phyloP scores from a whole-genome alignment of 257 asterid species.

The Coffea canephora region DNA sequence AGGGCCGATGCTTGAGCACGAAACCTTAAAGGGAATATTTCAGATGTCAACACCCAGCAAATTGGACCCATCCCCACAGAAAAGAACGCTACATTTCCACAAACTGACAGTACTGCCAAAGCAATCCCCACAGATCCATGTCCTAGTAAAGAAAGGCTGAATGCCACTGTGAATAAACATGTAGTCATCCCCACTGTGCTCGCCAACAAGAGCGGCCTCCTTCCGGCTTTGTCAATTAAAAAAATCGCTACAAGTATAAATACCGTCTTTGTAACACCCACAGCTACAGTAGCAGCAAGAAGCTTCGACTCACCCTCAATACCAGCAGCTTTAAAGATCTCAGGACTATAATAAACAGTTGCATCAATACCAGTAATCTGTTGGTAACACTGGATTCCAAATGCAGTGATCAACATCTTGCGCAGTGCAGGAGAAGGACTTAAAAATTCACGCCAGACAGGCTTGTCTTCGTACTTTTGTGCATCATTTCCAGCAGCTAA shows the following conservation, averaged over 20 bases:
- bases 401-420: constrained; percentile 71
- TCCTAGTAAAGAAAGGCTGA: constrained; percentile 45
- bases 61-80: constrained; percentile 87
- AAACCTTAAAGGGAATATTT: constrained; percentile 72
- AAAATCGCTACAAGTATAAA: constrained; percentile 71
- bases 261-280: constrained; percentile 71
- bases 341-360: constrained; percentile 87
- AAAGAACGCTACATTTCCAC: constrained; percentile 89
- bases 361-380: constrained; percentile 94
- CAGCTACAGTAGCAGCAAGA: constrained; percentile 89
- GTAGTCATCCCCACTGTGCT: constrained; percentile 90
- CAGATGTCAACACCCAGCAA: constrained; percentile 91
- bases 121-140: constrained; percentile 44
- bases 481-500: constrained; percentile 50
- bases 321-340: constrained; percentile 75
- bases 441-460: constrained; percentile 75
- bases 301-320: constrained; percentile 55
- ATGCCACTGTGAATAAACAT: constrained; percentile 56
- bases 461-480: constrained; percentile 38
- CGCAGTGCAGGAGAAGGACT: constrained; percentile 68
- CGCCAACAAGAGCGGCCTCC: constrained; percentile 81
- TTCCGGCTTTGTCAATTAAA: constrained; percentile 68
- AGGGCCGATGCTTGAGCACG: constrained; percentile 94
- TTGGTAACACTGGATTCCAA: constrained; percentile 90
- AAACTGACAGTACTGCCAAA: constrained; percentile 51